Evolutionary conservation across 768 basidiomycete species (phyloP).

Genomic region (Favolaschia claudopus): DNA sequence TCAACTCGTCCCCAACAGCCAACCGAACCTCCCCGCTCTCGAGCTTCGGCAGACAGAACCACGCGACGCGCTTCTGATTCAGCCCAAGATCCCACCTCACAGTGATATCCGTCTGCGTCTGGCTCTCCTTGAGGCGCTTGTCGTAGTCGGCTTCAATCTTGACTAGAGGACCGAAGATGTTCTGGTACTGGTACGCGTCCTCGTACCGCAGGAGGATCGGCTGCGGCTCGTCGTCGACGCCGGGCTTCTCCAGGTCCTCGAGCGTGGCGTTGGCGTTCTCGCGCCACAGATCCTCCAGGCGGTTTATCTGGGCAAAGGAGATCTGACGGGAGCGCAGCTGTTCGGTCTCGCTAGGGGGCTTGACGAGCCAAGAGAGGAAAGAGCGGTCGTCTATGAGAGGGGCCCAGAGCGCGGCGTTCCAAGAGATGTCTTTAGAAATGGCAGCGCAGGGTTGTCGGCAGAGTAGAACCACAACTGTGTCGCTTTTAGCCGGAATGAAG

Average conservation of each 20-base stretch:
- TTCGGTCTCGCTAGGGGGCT: conserved; percentile 95
- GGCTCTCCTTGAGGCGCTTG: conserved; percentile 96
- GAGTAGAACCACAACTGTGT: conserved; percentile 96
- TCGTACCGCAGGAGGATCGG: conserved; percentile 91
- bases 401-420: conserved; percentile 98
- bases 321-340: conserved; percentile 97
- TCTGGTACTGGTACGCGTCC: conserved; percentile 99
- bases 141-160: conserved; percentile 99
- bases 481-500: conserved; percentile 98
- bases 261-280: conserved; percentile 94
- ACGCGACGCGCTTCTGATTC: conserved; percentile 99
- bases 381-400: conserved; percentile 98
- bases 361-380: conserved; percentile 99
- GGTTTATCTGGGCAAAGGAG: conserved; percentile 95
- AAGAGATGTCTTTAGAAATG: conserved; percentile 96
- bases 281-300: conserved; percentile 97
- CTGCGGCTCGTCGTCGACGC: conserved; percentile 98
- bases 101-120: conserved; percentile 96
- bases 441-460: conserved; percentile 99
- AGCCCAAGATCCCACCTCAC: conserved; percentile 98
- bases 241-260: conserved; percentile 96
- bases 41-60: conserved; percentile 95
- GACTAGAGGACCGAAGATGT: conserved; percentile 98
- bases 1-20: conserved; percentile 95
- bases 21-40: conserved; percentile 98